phyloP scores from a whole-genome alignment of 108 stramenopile genomes.

The Cyclotella kingstonii region DNA sequence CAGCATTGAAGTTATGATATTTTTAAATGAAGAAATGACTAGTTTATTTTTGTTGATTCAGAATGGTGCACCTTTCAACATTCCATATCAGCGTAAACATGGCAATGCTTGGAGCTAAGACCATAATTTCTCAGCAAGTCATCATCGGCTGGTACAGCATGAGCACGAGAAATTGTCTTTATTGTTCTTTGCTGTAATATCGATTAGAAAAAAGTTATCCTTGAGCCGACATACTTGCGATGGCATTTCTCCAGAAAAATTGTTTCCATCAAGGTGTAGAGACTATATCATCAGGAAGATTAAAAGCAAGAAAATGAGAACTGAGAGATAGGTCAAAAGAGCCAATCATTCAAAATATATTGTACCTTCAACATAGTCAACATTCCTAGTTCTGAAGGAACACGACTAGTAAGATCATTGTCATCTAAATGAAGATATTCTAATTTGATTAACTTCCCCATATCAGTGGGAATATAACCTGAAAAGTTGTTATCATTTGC shows the following conservation, averaged over 20 bases:
- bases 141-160: conserved; percentile 15
- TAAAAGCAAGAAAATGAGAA: neutral
- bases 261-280: conserved; percentile 30
- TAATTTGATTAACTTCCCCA: conserved; percentile 41
- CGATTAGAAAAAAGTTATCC: conserved; percentile 20
- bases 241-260: conserved; percentile 28
- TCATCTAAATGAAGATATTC: conserved; percentile 40
- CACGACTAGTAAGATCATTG: conserved; percentile 22
- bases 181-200: conserved; percentile 28
- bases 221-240: conserved; percentile 21
- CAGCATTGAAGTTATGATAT: no score
- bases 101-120: no score
- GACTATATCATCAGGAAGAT: neutral
- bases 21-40: no score
- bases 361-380: conserved; percentile 32
- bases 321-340: neutral
- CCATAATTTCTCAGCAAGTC: neutral
- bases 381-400: conserved; percentile 30
- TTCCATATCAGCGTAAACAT: no score
- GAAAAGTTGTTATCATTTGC: conserved; percentile 34
- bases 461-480: conserved; percentile 31
- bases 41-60: no score
- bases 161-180: conserved; percentile 17
- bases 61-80: no score
- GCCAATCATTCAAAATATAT: neutral